Percentiles rank a stretch among this genome's conserved stretches.
Conservation (phyloP, 768 basidiomycete species). For the Suillus decipiens region DNA sequence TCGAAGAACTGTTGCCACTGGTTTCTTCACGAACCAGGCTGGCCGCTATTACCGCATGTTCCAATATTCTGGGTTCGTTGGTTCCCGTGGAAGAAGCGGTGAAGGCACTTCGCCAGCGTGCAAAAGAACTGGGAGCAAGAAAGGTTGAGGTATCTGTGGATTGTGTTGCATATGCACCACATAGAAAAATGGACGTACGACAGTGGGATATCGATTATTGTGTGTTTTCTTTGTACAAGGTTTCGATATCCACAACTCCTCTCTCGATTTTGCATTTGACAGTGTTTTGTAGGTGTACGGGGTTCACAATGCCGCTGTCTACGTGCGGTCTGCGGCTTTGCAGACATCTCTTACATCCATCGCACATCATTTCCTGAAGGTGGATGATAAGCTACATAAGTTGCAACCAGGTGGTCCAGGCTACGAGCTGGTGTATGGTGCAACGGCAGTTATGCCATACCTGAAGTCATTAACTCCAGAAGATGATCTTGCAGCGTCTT, state of each 20-base stretch:
- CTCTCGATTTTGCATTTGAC: neutral
- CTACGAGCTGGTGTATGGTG: slow-evolving; percentile 67
- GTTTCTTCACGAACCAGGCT: slow-evolving; percentile 68
- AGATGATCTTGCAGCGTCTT: slow-evolving; percentile 50
- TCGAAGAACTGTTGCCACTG: slow-evolving; percentile 60
- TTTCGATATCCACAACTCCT: slow-evolving; percentile 21
- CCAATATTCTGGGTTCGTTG: slow-evolving; percentile 72
- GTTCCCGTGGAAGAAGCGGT: slow-evolving; percentile 61
- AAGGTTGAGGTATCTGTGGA: slow-evolving; percentile 73
- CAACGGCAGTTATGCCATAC: slow-evolving; percentile 63
- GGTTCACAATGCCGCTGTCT: slow-evolving; percentile 68
- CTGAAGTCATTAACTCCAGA: slow-evolving; percentile 58
- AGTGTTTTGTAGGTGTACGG: slow-evolving; percentile 62
- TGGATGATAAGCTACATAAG: slow-evolving; percentile 51
- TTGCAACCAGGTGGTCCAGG: slow-evolving; percentile 75
- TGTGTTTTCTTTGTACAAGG: slow-evolving; percentile 78
- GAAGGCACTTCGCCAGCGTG: slow-evolving; percentile 50
- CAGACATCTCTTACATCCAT: slow-evolving; percentile 54
- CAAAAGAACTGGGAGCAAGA: slow-evolving; percentile 49
- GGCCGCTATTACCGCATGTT: slow-evolving; percentile 73
- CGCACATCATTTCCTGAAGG: slow-evolving; percentile 69
- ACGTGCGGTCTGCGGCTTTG: slow-evolving; percentile 54
- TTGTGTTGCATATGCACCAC: slow-evolving; percentile 80
- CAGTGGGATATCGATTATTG: slow-evolving; percentile 79
- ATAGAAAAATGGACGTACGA: slow-evolving; percentile 68